Evolutionary conservation across 768 basidiomycete species (phyloP), one percentile per base, ranked within the genome.

Genomic region (Leccinum uliginosum): DNA sequence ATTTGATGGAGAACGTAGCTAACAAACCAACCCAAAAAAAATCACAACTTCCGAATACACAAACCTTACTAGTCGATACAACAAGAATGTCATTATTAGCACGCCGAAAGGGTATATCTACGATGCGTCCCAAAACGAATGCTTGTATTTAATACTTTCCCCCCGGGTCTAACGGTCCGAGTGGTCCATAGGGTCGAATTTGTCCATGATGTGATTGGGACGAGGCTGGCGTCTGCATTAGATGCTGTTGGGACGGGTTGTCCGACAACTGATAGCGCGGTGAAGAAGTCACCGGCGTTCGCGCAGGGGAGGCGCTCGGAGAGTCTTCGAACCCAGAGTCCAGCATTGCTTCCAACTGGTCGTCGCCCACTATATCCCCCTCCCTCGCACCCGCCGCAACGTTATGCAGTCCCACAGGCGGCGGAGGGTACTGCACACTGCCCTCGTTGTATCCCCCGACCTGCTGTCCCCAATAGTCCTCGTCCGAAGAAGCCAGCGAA

Each of bases 401-500:
- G 11, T 77, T 75, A 23, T 80, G 73, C 7, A 94, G 76, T 2
- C 81, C 89, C n/a, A 84, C 78, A 11, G 94, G 93, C 0, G 95
- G 94, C 5, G 91, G 90, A 32, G 93, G 89, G 63, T 86, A 94
- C 63, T 85, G 81, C 27, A 75, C 60, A 69, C 82, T 83, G 67
- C 90, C 78, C 71, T 98, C 95, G 71, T 98, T 96, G 74, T 98
- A 98, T 48, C 83, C 92, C 11, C 96, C 95, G 54, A 99, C 93
- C 71, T 99, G 95, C 4, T 83, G 77, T 3, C 94, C 93, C 94
- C 95, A 99, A 32, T 93, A 87, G 67, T 98, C 96, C 44, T 96
- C 94, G 34, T 98, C 96, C 9, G 92, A 91, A 4, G 91, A 93
- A 17, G 83, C 76, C 55, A 94, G 74, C 10, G 93, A 95, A 47